Conservation (phyloP, 2,329 filamentous ascomycete species). For the Penicillium frequentans region DNA sequence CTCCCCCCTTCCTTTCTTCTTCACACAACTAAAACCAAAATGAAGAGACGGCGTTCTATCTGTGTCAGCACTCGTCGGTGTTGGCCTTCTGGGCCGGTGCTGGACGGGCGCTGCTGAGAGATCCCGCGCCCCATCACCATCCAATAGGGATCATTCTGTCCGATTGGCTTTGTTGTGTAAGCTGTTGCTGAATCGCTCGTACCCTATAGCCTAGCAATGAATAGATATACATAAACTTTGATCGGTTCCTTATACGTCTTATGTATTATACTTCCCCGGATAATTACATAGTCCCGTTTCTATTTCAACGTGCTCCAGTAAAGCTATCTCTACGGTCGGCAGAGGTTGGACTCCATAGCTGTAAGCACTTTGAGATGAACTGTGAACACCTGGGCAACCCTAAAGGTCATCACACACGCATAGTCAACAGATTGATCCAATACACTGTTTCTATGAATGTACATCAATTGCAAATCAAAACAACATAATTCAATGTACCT, state of each 20-base stretch:
- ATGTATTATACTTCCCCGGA: too few species aligned
- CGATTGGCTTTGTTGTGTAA: constrained; percentile 36
- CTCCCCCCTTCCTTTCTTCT: constrained; percentile 24
- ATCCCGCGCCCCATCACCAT: constrained; percentile 38
- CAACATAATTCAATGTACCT: too few species aligned
- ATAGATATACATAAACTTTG: background rate
- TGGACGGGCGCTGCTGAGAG: constrained; percentile 41
- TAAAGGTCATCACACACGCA: too few species aligned
- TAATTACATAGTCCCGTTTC: background rate
- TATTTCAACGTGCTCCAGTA: background rate
- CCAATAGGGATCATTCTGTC: constrained; percentile 35
- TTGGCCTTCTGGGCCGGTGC: constrained; percentile 23
- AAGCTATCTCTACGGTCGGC: too few species aligned
- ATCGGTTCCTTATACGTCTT: background rate
- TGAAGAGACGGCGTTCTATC: constrained; percentile 38
- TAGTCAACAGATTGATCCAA: too few species aligned
- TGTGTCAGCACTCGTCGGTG: constrained; percentile 38
- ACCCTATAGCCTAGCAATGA: background rate
- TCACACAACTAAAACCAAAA: constrained; percentile 46
- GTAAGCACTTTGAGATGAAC: too few species aligned
- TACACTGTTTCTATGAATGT: too few species aligned
- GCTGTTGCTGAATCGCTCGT: background rate
- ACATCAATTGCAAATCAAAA: too few species aligned
- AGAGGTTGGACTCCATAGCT: too few species aligned
- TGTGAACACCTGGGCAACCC: too few species aligned